These are phyloP conservation scores for Tylopilus orsonianus DNA, from an alignment of 1,284 basidiomycete genomes.

Conservation along the genomic window DNA sequence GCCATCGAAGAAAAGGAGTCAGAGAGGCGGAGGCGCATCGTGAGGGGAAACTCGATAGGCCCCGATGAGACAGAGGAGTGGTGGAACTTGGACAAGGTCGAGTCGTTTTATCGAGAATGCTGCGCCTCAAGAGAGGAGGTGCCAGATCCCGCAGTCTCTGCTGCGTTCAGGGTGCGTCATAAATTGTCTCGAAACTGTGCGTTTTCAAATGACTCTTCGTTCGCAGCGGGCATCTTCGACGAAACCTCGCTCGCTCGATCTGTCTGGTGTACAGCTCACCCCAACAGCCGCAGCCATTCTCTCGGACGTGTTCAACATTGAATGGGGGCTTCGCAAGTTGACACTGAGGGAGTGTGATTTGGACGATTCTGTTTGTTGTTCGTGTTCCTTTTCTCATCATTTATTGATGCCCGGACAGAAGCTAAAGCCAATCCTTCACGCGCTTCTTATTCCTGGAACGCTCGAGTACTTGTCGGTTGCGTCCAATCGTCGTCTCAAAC, in stretches of 20 bases:
- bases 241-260: constrained; percentile 68
- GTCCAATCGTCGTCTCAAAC: constrained; percentile 81
- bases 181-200: constrained; percentile 19
- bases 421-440: constrained; percentile 88
- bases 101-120: constrained; percentile 79
- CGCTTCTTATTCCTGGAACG: constrained; percentile 81
- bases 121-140: constrained; percentile 75
- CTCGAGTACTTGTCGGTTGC: constrained; percentile 85
- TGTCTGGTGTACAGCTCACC: constrained; percentile 76
- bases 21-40: constrained; percentile 60
- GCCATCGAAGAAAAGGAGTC: constrained; percentile 66
- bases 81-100: constrained; percentile 82
- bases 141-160: constrained; percentile 63
- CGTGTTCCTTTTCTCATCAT: background rate
- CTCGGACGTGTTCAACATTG: constrained; percentile 85
- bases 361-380: constrained; percentile 63
- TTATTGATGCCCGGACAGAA: constrained; percentile 44
- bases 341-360: constrained; percentile 80
- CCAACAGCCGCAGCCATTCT: constrained; percentile 72
- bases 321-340: constrained; percentile 85
- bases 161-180: constrained; percentile 60
- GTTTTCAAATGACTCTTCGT: constrained; percentile 7
- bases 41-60: constrained; percentile 53
- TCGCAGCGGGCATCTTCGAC: constrained; percentile 51
- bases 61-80: constrained; percentile 52